A percentile compares a stretch with the other conserved stretches of the same genome.
These are phyloP conservation scores for Xerocomellus amylosporus DNA, from an alignment of 768 basidiomycete species.

Conservation along the genomic window DNA sequence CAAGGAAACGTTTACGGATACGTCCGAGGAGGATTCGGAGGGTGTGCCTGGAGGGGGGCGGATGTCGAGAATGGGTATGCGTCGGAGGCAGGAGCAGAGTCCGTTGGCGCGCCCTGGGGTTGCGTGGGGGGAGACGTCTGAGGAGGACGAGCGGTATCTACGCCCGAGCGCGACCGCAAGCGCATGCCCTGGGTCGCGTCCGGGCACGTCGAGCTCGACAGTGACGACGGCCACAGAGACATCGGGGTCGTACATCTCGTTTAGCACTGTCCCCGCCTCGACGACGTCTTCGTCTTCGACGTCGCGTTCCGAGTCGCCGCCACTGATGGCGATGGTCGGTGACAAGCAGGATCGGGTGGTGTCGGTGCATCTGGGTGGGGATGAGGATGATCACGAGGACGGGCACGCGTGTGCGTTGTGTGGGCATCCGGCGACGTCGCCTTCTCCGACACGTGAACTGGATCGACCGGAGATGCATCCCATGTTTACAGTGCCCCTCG, in stretches of 20 bases:
- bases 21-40: constrained; percentile 19
- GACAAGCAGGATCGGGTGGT: background rate
- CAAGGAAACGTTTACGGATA: constrained; percentile 19
- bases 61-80: background rate
- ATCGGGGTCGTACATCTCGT: constrained; percentile 22
- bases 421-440: constrained; percentile 16
- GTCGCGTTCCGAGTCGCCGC: constrained; percentile 18
- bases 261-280: constrained; percentile 21
- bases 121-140: background rate
- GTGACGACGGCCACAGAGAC: constrained; percentile 22
- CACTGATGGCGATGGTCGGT: background rate
- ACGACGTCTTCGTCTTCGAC: constrained; percentile 8
- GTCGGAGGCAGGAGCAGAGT: constrained; percentile 8
- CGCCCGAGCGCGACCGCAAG: background rate
- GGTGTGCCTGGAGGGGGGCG: background rate
- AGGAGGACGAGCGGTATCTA: constrained; percentile 10
- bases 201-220: constrained; percentile 19
- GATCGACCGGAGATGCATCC: constrained; percentile 17
- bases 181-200: constrained; percentile 7
- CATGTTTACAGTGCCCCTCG: constrained; percentile 31
- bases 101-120: background rate
- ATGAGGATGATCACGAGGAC: background rate
- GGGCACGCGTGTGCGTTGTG: constrained; percentile 14
- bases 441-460: background rate
- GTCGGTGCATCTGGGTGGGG: background rate